Evolutionary conservation across 1,284 basidiomycete species (phyloP), one percentile per base, ranked within the genome.

Genomic region (Puccinia horiana): DNA sequence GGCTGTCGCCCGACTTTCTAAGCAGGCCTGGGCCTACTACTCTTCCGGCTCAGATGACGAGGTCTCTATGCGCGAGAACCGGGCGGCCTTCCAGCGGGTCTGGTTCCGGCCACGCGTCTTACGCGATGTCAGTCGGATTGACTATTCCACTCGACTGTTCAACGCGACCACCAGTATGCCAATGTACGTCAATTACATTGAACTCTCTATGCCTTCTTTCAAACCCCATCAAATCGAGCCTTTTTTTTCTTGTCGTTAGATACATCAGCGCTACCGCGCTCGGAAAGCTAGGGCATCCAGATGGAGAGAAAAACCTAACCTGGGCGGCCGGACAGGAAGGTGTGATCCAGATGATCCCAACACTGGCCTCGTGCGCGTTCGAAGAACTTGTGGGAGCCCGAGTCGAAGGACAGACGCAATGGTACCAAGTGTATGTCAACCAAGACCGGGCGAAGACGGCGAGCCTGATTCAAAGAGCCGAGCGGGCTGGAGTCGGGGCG

Each of bases 41-140:
- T 92, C 91, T 5, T 87, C 86, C 23, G 94, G 93, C 18, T 91
- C 93, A 16, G 94, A 95, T 85, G 94, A 95, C 85, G 94, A 95
- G 65, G 86, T 88, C 79, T 88, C 88, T 11, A 86, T 88, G 87
- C 90, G 95, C 35, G 95, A 98, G 87, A 97, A 97, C 86, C 92
- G 93, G 82, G 90, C 91, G 72, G 94, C 94, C 0, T 98, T 93
- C 86, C 93, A 94, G 84, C 89, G 94, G 80, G 90, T 98, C 84
- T 98, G 95, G 95, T 97, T 98, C 89, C 90, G 95, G 23, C 95
- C 95, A 16, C 91, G 94, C 20, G 89, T 98, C 61, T 88, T 98
- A 12, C 90, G 94, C 35, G 91, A 97, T 85, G 94, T 98, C 14
- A 90, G 91, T 14, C 89, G 89, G 3, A 92, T 97, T 20, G 93